Conservation (phyloP, 2,329 filamentous ascomycete genomes). For the Claviceps fusiformis region DNA sequence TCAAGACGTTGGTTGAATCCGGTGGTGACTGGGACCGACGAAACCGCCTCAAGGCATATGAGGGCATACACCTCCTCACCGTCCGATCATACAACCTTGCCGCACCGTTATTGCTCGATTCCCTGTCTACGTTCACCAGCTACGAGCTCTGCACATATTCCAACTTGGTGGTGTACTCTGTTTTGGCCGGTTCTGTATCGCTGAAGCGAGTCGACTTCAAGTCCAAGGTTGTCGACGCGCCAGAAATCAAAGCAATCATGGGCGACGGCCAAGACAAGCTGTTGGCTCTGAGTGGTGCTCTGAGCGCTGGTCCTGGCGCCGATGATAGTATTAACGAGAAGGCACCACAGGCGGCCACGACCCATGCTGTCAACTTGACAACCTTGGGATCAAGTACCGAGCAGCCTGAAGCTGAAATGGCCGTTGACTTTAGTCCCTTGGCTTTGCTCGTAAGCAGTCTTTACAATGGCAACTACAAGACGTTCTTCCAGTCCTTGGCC, state of each 20-base stretch:
- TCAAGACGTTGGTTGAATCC: slow-evolving; percentile 78
- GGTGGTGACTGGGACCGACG: slow-evolving; percentile 97
- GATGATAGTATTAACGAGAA: slow-evolving; percentile 61
- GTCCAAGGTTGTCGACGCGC: slow-evolving; percentile 94
- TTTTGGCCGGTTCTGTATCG: slow-evolving; percentile 85
- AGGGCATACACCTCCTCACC: slow-evolving; percentile 84
- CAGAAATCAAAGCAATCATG: slow-evolving; percentile 94
- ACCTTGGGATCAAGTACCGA: slow-evolving; percentile 61
- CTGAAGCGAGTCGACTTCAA: slow-evolving; percentile 98
- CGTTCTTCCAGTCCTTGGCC: slow-evolving; percentile 82
- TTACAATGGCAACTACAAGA: slow-evolving; percentile 87
- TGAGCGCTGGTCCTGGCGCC: slow-evolving; percentile 68
- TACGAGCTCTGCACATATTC: slow-evolving; percentile 98
- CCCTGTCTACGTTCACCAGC: slow-evolving; percentile 93
- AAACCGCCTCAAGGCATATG: slow-evolving; percentile 97
- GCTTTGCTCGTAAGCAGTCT: slow-evolving; percentile 80
- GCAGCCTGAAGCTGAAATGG: slow-evolving; percentile 63
- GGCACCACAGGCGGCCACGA: slow-evolving; percentile 32
- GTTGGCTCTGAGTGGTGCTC: slow-evolving; percentile 63
- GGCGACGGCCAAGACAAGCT: slow-evolving; percentile 82
- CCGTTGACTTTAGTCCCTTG: slow-evolving; percentile 80
- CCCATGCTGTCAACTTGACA: slow-evolving; percentile 74
- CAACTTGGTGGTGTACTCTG: slow-evolving; percentile 84
- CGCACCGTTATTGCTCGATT: slow-evolving; percentile 88
- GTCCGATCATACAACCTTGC: slow-evolving; percentile 81